These are phyloP conservation scores for Lasiodiplodia sp. DNA, from an alignment of 2,329 filamentous ascomycete species.

Conservation along the genomic window DNA sequence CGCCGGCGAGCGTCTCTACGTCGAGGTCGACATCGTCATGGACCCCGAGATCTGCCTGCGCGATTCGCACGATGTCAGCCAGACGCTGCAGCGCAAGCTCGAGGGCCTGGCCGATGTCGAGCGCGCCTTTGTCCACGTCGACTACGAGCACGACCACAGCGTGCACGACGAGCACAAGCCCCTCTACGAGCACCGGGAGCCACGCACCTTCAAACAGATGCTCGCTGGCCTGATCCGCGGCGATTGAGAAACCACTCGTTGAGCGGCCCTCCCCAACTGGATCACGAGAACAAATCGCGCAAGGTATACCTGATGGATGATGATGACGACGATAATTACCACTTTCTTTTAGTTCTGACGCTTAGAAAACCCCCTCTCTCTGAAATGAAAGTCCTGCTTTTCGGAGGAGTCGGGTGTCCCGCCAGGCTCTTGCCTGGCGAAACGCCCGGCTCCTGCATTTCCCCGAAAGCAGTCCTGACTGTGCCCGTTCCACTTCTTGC, in stretches of 20 bases:
- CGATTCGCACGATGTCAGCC: conserved; percentile 66
- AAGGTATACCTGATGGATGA: background rate
- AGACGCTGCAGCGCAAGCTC: conserved; percentile 66
- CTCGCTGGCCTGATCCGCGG: conserved; percentile 9
- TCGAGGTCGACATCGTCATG: conserved; percentile 69
- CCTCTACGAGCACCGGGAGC: conserved; percentile 44
- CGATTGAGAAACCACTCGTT: background rate
- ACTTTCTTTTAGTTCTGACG: background rate
- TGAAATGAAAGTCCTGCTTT: conserved; percentile 23
- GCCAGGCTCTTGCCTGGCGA: background rate
- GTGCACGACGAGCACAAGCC: conserved; percentile 50
- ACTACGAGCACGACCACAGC: conserved; percentile 53
- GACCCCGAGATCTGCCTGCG: conserved; percentile 62
- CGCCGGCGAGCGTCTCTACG: conserved; percentile 67
- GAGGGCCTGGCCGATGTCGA: conserved; percentile 55
- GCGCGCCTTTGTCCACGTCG: conserved; percentile 60
- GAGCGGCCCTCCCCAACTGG: background rate
- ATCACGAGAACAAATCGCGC: background rate
- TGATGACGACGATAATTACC: background rate
- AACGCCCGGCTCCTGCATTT: background rate
- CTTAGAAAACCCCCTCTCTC: background rate
- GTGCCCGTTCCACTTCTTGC: conserved; percentile 8
- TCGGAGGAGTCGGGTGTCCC: background rate
- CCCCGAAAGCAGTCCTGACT: conserved; percentile 14
- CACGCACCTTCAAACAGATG: conserved; percentile 42